Evolutionary conservation across 73 alveolate genomes (phyloP).

Genomic region (Paramecium tetraurelia): DNA sequence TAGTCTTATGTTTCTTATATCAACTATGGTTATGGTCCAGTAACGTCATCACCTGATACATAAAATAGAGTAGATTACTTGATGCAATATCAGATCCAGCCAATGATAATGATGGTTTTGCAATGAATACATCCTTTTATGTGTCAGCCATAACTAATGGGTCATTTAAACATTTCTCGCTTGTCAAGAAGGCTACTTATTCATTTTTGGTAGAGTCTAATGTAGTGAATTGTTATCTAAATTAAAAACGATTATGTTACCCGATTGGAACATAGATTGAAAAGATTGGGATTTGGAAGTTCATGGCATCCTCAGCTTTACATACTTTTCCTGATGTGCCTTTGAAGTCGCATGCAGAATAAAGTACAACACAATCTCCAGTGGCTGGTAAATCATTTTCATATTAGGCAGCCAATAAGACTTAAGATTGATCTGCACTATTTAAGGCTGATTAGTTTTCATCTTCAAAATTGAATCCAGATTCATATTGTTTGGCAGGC

Average conservation of each 20-base stretch:
- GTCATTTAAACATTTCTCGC: not conserved
- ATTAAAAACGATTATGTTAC: not conserved
- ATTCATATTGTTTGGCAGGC: not conserved
- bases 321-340: slow-evolving; percentile 36
- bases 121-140: slow-evolving; percentile 4
- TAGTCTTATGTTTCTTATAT: not conserved
- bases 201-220: not conserved
- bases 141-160: slow-evolving; percentile 2
- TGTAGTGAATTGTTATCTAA: not conserved
- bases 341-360: slow-evolving; percentile 23
- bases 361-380: slow-evolving; percentile 47
- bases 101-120: not conserved
- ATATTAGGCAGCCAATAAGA: not conserved
- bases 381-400: slow-evolving; percentile 39
- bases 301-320: not conserved
- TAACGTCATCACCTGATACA: not conserved
- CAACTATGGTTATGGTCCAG: not conserved
- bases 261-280: slow-evolving; percentile 31
- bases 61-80: not conserved
- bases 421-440: not conserved
- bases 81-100: not conserved
- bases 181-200: slow-evolving; percentile 8
- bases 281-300: not conserved
- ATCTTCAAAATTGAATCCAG: not conserved
- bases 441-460: not conserved